Percentiles rank a stretch among this genome's conserved stretches.
phyloP scores from a whole-genome alignment of 1,284 basidiomycete genomes.

The Porogramme epimiltina region DNA sequence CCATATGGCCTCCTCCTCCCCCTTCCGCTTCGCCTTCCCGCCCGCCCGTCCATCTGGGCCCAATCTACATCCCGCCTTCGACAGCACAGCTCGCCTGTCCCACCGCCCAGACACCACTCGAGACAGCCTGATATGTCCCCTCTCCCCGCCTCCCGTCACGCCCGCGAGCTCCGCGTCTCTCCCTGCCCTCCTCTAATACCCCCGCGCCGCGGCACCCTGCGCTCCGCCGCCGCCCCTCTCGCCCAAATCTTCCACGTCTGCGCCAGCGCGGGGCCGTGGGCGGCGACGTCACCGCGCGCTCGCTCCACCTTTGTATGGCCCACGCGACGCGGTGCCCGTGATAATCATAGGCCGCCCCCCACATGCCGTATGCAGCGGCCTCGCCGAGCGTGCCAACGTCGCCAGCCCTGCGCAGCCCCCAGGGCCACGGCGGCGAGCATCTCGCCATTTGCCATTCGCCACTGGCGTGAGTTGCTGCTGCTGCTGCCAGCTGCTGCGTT shows the following conservation, averaged over 20 bases:
- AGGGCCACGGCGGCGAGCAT: no score
- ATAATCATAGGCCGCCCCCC: no score
- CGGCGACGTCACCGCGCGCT: not conserved
- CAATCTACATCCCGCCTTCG: conserved; percentile 9
- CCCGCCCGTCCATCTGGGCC: conserved; percentile 15
- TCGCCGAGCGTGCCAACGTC: not conserved
- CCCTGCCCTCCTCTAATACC: not conserved
- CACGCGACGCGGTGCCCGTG: no score
- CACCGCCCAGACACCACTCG: conserved; percentile 5
- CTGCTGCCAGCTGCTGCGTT: no score
- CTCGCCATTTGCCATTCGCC: no score
- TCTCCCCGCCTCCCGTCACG: conserved; percentile 7
- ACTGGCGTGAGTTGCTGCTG: no score
- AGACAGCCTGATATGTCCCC: conserved; percentile 10
- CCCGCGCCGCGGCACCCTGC: not conserved
- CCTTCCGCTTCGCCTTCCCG: conserved; percentile 2
- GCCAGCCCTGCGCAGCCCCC: conserved; percentile 2
- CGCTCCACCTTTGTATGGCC: not conserved
- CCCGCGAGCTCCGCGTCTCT: conserved; percentile 7
- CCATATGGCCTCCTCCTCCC: conserved; percentile 8
- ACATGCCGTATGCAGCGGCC: no score
- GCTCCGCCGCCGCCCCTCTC: conserved; percentile 1
- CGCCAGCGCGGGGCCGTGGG: not conserved
- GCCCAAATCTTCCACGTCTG: conserved; percentile 4
- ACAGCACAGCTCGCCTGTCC: conserved; percentile 13